Evolutionary conservation across 2,329 filamentous ascomycete genomes (phyloP), one percentile per base, ranked within the genome.

Genomic region (Stemphylium beticola): DNA sequence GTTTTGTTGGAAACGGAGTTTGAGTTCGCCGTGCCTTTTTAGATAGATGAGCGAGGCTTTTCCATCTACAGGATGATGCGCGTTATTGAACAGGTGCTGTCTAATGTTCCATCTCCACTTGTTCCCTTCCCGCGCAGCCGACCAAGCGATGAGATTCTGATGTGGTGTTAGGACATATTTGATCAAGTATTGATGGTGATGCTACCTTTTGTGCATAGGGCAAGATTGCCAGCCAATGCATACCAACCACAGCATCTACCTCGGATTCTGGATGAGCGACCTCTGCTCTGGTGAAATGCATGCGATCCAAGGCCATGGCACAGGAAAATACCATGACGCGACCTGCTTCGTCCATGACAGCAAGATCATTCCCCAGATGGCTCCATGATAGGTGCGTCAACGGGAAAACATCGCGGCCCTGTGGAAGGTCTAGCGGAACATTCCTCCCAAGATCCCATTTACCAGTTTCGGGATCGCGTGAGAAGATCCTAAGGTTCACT

Each of bases 301-400:
- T 85, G 47, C 87, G 85, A 69, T 96, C 96, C 40, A 97, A 76
- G 7, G 87, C 85, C 57, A 88, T 84, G 14, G 84, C 83, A 62
- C 92, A 87, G 41, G 83, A 86, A 62, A 93, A 83, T 48, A 97
- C 86, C 55, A 87, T 84, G 18, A 96, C 84, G 53, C 91, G 85
- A 5, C 93, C 95, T 20, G 86, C 85, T 24, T 87, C 83, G 74
- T 98, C 93, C 55, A 95, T 83, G 15, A 95, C 84, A 2, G 92
- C 93, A 49, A 99, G 81, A 64, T 98, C 95, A 2, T 88, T 87
- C 32, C 86, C 89, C 4, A 84, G 82, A 12, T 87, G 86, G 44
- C 90, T 90, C 92, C 93, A 98, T 47, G 86, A 87, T 9, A 99
- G 77, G 75, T 97, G 93, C 15, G 90, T 86, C 36, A 96, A 81